Conservation (phyloP, 2,329 filamentous ascomycete genomes). For the Pseudogymnoascus verrucosus region DNA sequence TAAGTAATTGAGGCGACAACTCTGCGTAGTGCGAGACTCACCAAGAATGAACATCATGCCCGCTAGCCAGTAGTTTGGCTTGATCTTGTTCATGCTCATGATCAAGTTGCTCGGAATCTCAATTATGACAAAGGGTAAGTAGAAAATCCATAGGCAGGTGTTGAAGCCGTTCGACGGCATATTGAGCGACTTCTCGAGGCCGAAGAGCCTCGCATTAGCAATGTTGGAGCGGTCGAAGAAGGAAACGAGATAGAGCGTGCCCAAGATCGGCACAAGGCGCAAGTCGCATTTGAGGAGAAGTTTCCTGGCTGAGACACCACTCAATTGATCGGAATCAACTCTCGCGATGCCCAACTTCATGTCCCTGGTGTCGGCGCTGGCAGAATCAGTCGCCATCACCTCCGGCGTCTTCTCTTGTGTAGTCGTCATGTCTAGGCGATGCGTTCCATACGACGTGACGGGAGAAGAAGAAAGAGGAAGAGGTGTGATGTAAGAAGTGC, state of each 20-base stretch:
- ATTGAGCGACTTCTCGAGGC: constrained; percentile 29
- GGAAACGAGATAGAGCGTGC: constrained; percentile 48
- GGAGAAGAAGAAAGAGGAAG: background rate
- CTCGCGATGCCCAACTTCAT: background rate
- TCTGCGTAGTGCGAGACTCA: constrained; percentile 15
- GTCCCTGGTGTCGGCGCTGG: background rate
- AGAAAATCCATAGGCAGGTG: constrained; percentile 36
- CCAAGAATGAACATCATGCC: constrained; percentile 36
- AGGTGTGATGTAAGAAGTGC: background rate
- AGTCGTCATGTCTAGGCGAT: background rate
- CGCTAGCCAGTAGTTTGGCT: constrained; percentile 32
- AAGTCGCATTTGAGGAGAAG: constrained; percentile 15
- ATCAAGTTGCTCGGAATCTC: constrained; percentile 41
- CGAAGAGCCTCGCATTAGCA: constrained; percentile 34
- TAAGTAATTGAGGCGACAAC: constrained; percentile 9
- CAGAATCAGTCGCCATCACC: constrained; percentile 3
- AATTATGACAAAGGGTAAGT: constrained; percentile 37
- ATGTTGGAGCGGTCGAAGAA: constrained; percentile 47
- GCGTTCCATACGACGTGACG: constrained; percentile 1
- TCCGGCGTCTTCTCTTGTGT: background rate
- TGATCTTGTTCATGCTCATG: constrained; percentile 32
- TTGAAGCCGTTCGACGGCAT: constrained; percentile 37
- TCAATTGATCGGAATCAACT: constrained; percentile 27
- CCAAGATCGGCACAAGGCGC: constrained; percentile 43
- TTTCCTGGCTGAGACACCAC: constrained; percentile 32